Percentiles rank a stretch among this genome's conserved stretches.
Evolutionary conservation across 2,329 filamentous ascomycete species (phyloP).

Genomic region (Claviceps maximensis): DNA sequence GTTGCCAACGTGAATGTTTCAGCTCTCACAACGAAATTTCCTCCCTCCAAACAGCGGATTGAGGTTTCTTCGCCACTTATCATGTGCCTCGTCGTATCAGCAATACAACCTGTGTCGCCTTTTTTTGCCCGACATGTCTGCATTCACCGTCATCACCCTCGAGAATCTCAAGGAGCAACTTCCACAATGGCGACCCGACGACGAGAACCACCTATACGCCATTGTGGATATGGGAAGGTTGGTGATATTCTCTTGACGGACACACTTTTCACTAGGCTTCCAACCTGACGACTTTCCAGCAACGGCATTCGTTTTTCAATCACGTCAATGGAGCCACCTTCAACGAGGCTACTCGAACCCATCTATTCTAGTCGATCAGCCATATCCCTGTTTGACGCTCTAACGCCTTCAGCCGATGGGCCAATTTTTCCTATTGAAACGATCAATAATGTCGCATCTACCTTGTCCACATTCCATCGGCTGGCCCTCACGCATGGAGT

Average conservation of each 20-base stretch:
- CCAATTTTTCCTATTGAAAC: conserved; percentile 37
- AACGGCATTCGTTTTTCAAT: conserved; percentile 93
- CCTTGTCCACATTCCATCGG: conserved; percentile 55
- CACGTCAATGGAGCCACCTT: conserved; percentile 60
- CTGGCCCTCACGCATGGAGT: conserved; percentile 62
- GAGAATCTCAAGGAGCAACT: conserved; percentile 36
- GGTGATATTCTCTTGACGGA: conserved; percentile 2
- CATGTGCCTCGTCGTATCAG: neutral
- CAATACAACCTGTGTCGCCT: neutral
- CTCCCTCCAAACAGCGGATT: neutral
- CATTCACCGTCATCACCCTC: conserved; percentile 34
- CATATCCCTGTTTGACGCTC: conserved; percentile 79
- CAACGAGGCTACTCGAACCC: conserved; percentile 59
- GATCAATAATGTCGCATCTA: conserved; percentile 52
- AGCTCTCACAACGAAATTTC: neutral
- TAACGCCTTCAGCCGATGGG: conserved; percentile 36
- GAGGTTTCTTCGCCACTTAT: neutral
- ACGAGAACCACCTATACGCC: conserved; percentile 37
- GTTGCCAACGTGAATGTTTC: neutral
- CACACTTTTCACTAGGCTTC: neutral
- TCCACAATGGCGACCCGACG: conserved; percentile 33
- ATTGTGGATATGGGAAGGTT: conserved; percentile 49
- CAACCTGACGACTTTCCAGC: conserved; percentile 28
- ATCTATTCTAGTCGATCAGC: conserved; percentile 64
- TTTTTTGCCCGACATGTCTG: conserved; percentile 14